phyloP scores from a whole-genome alignment of 768 basidiomycete genomes.

The Russula olivacea region DNA sequence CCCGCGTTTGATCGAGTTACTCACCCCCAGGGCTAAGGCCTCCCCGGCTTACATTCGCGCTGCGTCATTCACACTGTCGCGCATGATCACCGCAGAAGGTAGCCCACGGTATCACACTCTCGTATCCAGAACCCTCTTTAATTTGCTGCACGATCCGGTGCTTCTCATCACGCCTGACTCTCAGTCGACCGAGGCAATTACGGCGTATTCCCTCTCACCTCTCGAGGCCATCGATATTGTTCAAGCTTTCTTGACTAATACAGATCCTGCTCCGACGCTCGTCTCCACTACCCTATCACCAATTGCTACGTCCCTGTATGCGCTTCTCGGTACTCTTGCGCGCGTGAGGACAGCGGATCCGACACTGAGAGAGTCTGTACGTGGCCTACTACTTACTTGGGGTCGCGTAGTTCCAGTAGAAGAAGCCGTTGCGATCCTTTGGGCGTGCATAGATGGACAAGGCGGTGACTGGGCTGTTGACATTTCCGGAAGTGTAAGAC shows the following conservation, averaged over 20 bases:
- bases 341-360: conserved; percentile 58
- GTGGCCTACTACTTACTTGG: conserved; percentile 66
- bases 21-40: conserved; percentile 36
- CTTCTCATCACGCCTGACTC: conserved; percentile 25
- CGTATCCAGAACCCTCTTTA: conserved; percentile 38
- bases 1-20: conserved; percentile 48
- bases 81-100: conserved; percentile 46
- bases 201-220: conserved; percentile 26
- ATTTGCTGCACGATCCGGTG: conserved; percentile 52
- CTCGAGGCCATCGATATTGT: conserved; percentile 45
- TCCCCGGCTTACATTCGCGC: conserved; percentile 49
- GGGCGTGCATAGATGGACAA: conserved; percentile 50
- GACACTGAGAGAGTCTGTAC: conserved; percentile 49
- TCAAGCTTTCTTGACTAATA: conserved; percentile 57
- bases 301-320: conserved; percentile 60
- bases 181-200: conserved; percentile 3
- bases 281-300: conserved; percentile 62
- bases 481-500: conserved; percentile 46
- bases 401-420: conserved; percentile 52
- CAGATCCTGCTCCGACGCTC: conserved; percentile 70
- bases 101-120: conserved; percentile 28
- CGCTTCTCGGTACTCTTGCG: conserved; percentile 51
- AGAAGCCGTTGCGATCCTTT: conserved; percentile 52
- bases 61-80: conserved; percentile 62
- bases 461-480: conserved; percentile 52